Conservation (phyloP, 2,329 filamentous ascomycete species). For the Alternaria alternata region DNA sequence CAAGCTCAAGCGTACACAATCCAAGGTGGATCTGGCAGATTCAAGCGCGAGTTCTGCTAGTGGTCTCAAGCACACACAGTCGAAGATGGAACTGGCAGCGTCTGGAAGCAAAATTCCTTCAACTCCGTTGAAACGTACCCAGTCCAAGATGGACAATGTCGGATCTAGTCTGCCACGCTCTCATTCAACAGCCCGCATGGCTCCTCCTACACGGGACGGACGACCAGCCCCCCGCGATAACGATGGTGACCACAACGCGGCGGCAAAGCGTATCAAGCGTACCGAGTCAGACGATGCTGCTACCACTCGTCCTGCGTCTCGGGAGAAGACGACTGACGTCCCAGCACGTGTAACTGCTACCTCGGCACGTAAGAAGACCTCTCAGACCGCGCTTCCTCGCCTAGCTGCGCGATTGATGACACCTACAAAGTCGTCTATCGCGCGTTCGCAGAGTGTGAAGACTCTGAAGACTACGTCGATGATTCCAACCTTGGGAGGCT, state of each 20-base stretch:
- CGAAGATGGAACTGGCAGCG: slow-evolving; percentile 72
- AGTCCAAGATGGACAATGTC: slow-evolving; percentile 70
- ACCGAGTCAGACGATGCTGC: slow-evolving; percentile 74
- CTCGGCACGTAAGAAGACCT: slow-evolving; percentile 40
- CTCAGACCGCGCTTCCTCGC: slow-evolving; percentile 56
- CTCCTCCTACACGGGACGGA: slow-evolving; percentile 36
- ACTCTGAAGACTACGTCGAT: slow-evolving; percentile 57
- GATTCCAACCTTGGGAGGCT: slow-evolving; percentile 61
- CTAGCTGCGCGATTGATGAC: slow-evolving; percentile 68
- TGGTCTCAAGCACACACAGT: slow-evolving; percentile 59
- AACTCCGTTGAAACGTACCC: slow-evolving; percentile 60
- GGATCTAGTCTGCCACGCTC: slow-evolving; percentile 44
- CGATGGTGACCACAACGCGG: slow-evolving; percentile 49
- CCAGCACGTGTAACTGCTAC: slow-evolving; percentile 23
- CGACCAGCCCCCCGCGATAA: slow-evolving; percentile 36
- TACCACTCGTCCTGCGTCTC: slow-evolving; percentile 67
- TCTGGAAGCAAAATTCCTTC: slow-evolving; percentile 54
- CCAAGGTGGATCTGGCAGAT: slow-evolving; percentile 73
- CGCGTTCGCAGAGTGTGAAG: slow-evolving; percentile 65
- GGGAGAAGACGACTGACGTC: slow-evolving; percentile 24
- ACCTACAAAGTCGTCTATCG: slow-evolving; percentile 78
- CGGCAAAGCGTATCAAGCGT: slow-evolving; percentile 76
- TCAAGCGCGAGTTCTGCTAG: slow-evolving; percentile 54
- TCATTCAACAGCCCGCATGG: slow-evolving; percentile 46
- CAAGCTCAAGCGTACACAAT: slow-evolving; percentile 61